Evolutionary conservation across 148 eudicot genomes (phyloP).

Genomic region (Chenopodium formosanum): DNA sequence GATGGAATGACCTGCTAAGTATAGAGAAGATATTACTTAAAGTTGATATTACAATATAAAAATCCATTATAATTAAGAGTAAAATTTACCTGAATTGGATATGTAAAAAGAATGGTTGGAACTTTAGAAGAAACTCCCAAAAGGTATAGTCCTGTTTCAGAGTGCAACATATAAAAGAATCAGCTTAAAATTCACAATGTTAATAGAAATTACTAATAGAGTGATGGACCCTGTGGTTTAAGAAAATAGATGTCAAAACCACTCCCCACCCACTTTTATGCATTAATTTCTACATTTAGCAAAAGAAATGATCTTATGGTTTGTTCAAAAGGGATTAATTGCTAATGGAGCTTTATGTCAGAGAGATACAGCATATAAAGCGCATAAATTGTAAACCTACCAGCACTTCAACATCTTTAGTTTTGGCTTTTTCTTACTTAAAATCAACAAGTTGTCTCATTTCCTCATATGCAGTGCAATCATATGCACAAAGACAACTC

Average conservation of each 20-base stretch:
- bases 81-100: constrained; percentile 76
- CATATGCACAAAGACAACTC: too few relatives aligned
- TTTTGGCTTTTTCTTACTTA: constrained; percentile 37
- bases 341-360: neutral
- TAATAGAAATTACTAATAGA: neutral
- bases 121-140: constrained; percentile 91
- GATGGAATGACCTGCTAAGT: constrained; percentile 81
- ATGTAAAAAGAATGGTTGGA: constrained; percentile 76
- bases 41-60: neutral
- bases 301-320: neutral
- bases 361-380: neutral
- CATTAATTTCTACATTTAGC: neutral
- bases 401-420: constrained; percentile 41
- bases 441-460: constrained; percentile 52
- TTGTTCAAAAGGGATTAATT: neutral
- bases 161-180: constrained; percentile 12
- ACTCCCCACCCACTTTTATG: neutral
- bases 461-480: constrained; percentile 80
- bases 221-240: neutral
- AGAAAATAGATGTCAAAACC: neutral
- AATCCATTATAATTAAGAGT: neutral
- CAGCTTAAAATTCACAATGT: neutral
- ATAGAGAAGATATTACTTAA: neutral
- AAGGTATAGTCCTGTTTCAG: constrained; percentile 71
- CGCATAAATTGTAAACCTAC: constrained; percentile 37